These are phyloP conservation scores for Aphanomyces euteiches DNA, from an alignment of 352 stramenopile genomes.

Conservation along the genomic window DNA sequence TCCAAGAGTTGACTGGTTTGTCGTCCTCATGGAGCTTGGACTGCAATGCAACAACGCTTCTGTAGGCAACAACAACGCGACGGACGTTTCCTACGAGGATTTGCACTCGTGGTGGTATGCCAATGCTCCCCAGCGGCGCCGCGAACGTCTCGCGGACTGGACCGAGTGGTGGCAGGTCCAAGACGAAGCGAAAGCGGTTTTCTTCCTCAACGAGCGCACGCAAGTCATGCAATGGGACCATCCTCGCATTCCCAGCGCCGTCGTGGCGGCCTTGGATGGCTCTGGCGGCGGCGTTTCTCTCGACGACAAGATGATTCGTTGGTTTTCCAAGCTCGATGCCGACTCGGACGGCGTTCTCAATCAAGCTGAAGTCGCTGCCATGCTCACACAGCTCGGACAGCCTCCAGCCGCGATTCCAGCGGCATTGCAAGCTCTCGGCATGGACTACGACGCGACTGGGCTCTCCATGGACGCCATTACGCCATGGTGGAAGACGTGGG, in stretches of 20 bases:
- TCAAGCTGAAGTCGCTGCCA: not conserved
- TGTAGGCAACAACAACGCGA: not conserved
- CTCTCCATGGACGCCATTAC: slow-evolving; percentile 24
- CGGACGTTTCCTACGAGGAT: slow-evolving; percentile 1
- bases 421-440: not conserved
- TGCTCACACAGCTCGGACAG: slow-evolving; percentile 29
- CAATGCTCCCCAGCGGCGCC: slow-evolving; percentile 12
- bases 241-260: not conserved
- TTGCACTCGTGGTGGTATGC: slow-evolving; percentile 22
- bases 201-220: slow-evolving; percentile 19
- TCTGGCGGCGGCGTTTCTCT: not conserved
- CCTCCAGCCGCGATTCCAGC: not conserved
- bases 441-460: not conserved
- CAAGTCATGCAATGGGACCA: slow-evolving; percentile 11
- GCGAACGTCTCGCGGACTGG: slow-evolving; percentile 8
- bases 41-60: too few relatives aligned
- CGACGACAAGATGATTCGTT: not conserved
- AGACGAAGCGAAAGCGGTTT: not conserved
- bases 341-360: slow-evolving; percentile 10
- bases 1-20: slow-evolving; percentile 14
- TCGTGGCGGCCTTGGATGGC: not conserved
- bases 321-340: slow-evolving; percentile 11
- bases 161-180: slow-evolving; percentile 2
- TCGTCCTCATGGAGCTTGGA: too few relatives aligned
- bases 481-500: slow-evolving; percentile 43